Conservation (phyloP, 371 early-diverging fungal genomes). For the Smittium culicis region DNA sequence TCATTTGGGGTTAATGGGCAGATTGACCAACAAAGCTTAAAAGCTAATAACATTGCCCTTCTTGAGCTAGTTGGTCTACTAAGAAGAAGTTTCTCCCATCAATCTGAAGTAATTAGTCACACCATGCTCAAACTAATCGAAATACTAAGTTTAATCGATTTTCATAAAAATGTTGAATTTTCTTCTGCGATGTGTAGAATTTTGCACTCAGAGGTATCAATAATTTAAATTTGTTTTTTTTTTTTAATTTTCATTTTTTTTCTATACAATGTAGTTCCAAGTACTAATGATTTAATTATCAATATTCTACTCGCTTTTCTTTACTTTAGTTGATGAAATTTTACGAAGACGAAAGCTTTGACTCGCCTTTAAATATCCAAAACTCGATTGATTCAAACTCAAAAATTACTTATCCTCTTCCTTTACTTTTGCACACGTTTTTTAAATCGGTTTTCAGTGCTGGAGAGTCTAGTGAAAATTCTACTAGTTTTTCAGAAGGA, state of each 20-base stretch:
- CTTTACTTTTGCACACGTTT: background rate
- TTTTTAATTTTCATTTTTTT: background rate
- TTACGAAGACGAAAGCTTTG: slow-evolving; percentile 11
- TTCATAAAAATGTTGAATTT: background rate
- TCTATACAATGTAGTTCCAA: background rate
- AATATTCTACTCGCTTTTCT: background rate
- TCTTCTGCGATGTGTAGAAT: background rate
- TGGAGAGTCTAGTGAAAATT: background rate
- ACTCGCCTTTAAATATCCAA: slow-evolving; percentile 16
- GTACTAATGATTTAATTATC: background rate
- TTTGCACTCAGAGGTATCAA: background rate
- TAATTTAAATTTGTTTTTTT: background rate
- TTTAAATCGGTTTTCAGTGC: background rate
- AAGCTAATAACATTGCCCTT: slow-evolving; percentile 7
- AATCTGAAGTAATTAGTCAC: slow-evolving; percentile 19
- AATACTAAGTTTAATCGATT: background rate
- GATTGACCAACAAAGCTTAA: background rate
- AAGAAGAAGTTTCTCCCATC: slow-evolving; percentile 29
- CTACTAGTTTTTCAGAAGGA: background rate
- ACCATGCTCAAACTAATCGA: background rate
- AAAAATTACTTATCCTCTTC: background rate
- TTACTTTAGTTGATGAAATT: too few relatives aligned
- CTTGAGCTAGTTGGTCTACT: slow-evolving; percentile 29
- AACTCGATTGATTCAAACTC: background rate
- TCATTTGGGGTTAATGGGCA: background rate